Conservation (phyloP, 176 grass and related monocot species). For the Zizania latifolia region DNA sequence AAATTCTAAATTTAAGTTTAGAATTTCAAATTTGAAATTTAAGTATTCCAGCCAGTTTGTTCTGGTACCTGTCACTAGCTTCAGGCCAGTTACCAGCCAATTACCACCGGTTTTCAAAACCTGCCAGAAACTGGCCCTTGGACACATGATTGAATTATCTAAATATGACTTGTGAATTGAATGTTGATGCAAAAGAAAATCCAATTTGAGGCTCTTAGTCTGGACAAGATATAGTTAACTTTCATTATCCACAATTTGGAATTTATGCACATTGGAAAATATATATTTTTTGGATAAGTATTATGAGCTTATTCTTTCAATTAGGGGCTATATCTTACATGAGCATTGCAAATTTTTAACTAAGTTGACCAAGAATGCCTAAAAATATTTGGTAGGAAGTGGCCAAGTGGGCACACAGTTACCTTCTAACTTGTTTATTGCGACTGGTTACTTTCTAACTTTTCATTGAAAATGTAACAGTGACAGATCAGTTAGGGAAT, state of each 20-base stretch:
- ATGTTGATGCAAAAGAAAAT: background rate
- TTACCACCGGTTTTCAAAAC: too few relatives aligned
- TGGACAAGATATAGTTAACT: background rate
- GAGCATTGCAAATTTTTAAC: background rate
- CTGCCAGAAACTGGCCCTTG: too few relatives aligned
- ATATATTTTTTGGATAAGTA: background rate
- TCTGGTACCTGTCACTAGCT: too few relatives aligned
- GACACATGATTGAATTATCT: too few relatives aligned
- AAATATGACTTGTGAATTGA: background rate
- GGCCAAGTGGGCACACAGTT: background rate
- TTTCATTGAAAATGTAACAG: background rate
- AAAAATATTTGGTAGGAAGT: too few relatives aligned
- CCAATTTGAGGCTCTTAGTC: background rate
- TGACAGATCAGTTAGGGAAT: background rate
- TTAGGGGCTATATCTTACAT: background rate
- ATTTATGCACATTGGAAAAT: background rate
- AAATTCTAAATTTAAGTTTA: too few relatives aligned
- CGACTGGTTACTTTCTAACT: background rate
- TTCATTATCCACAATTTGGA: background rate
- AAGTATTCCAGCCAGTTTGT: too few relatives aligned
- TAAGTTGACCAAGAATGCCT: background rate
- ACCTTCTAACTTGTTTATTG: background rate
- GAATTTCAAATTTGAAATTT: too few relatives aligned
- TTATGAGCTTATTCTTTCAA: background rate
- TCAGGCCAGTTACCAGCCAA: too few relatives aligned